These are phyloP conservation scores for Rutidosis leptorrhynchoides DNA, from an alignment of 129 eudicot genomes.

Conservation along the genomic window DNA sequence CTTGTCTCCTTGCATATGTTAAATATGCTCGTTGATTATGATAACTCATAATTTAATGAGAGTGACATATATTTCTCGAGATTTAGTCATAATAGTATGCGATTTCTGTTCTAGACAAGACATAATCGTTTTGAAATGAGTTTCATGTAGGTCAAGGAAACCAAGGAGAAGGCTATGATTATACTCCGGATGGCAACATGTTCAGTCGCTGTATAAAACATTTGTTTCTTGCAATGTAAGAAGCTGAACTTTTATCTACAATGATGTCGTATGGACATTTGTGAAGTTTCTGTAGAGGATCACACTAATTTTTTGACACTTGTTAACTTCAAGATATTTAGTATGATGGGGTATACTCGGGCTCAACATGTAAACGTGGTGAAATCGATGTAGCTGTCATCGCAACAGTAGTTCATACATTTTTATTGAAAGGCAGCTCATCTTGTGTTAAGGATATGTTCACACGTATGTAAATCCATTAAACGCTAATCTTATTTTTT, in stretches of 20 bases:
- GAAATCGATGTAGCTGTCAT: too few relatives aligned
- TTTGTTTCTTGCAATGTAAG: too few relatives aligned
- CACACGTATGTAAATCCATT: too few relatives aligned
- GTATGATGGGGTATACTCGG: conserved; percentile 88
- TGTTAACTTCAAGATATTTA: conserved; percentile 85
- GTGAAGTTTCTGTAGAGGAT: conserved; percentile 90
- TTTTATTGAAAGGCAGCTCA: too few relatives aligned
- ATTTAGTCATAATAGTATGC: conserved; percentile 2
- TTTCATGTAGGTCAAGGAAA: conserved; percentile 68
- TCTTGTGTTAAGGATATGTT: too few relatives aligned
- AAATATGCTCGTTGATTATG: conserved; percentile 3
- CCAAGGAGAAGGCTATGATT: conserved; percentile 81
- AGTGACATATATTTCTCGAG: background rate
- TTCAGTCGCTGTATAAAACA: too few relatives aligned
- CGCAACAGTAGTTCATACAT: too few relatives aligned
- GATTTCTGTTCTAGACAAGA: conserved; percentile 5
- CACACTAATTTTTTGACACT: conserved; percentile 89
- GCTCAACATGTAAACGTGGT: too few relatives aligned
- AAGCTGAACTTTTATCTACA: conserved; percentile 86
- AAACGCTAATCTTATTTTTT: too few relatives aligned
- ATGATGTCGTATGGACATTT: conserved; percentile 91
- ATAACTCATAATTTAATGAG: background rate
- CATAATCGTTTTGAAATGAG: too few relatives aligned
- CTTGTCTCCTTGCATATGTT: conserved; percentile 3
- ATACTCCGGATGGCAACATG: conserved; percentile 37